Evolutionary conservation across 75 land plant species (phyloP).

Genomic region (Azolla pinnata): DNA sequence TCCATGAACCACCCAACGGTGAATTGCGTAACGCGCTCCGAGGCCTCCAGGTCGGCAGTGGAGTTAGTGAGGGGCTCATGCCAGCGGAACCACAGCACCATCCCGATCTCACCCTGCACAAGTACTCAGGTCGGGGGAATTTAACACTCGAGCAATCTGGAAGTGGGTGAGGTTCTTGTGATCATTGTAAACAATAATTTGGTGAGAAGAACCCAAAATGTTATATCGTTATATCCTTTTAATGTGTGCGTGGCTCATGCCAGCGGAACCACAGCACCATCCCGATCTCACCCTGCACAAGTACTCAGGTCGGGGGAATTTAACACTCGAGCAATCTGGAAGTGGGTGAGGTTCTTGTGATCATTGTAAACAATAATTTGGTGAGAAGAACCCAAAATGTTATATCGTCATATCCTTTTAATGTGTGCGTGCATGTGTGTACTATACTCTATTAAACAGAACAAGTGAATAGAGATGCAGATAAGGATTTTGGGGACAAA

Average conservation of each 20-base stretch:
- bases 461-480: too few relatives aligned
- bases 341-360: neutral
- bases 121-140: neutral
- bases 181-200: neutral
- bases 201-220: neutral
- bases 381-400: neutral
- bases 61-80: conserved; percentile 37
- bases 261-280: conserved; percentile 32
- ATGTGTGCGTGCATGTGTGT: conserved; percentile 13
- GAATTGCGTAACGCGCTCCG: conserved; percentile 27
- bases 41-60: conserved; percentile 29
- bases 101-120: conserved; percentile 29
- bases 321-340: neutral
- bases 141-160: neutral
- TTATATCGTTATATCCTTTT: neutral
- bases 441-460: too few relatives aligned
- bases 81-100: conserved; percentile 34
- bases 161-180: neutral
- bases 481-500: too few relatives aligned
- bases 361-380: neutral
- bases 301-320: too few relatives aligned
- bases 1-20: too few relatives aligned
- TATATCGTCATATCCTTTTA: neutral
- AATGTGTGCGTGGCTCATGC: conserved; percentile 40
- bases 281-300: conserved; percentile 25